These are phyloP conservation scores for Kwoniella sp. DNA, from an alignment of 768 basidiomycete species.

Conservation along the genomic window DNA sequence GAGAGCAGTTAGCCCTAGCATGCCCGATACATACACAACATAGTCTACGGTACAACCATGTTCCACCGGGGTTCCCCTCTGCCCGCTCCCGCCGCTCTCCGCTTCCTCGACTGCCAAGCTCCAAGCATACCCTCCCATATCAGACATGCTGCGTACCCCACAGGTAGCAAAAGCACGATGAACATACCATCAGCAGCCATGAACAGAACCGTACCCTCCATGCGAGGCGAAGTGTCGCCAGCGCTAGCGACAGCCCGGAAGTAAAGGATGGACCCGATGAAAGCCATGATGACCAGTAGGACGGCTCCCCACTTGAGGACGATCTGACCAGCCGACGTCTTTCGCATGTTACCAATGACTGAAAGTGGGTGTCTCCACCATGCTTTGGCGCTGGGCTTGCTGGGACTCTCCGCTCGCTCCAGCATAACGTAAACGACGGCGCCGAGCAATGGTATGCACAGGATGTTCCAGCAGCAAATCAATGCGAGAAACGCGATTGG, in stretches of 20 bases:
- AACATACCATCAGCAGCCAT: conserved; percentile 4
- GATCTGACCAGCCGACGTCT: too few species aligned
- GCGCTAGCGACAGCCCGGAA: conserved; percentile 3
- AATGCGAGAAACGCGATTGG: conserved; percentile 6
- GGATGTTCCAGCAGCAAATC: conserved; percentile 14
- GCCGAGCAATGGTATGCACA: conserved; percentile 5
- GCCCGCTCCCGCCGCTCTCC: too few species aligned
- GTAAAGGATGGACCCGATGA: conserved; percentile 4
- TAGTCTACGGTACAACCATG: too few species aligned
- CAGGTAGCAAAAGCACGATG: conserved; percentile 2
- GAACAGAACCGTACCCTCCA: not conserved
- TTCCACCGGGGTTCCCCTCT: too few species aligned
- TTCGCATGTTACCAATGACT: too few species aligned
- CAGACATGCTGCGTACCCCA: conserved; percentile 13
- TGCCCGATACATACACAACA: too few species aligned
- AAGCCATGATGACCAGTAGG: not conserved
- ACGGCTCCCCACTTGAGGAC: conserved; percentile 9
- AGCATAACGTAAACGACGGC: conserved; percentile 3
- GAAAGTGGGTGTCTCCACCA: not conserved
- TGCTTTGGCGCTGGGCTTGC: not conserved
- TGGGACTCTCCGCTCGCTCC: not conserved
- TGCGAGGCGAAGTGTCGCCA: not conserved
- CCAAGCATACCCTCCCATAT: too few species aligned
- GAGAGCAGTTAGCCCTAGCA: too few species aligned
- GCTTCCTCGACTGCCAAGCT: too few species aligned